Evolutionary conservation across 2,329 filamentous ascomycete species (phyloP).

Genomic region (Fusarium fujikuroi): DNA sequence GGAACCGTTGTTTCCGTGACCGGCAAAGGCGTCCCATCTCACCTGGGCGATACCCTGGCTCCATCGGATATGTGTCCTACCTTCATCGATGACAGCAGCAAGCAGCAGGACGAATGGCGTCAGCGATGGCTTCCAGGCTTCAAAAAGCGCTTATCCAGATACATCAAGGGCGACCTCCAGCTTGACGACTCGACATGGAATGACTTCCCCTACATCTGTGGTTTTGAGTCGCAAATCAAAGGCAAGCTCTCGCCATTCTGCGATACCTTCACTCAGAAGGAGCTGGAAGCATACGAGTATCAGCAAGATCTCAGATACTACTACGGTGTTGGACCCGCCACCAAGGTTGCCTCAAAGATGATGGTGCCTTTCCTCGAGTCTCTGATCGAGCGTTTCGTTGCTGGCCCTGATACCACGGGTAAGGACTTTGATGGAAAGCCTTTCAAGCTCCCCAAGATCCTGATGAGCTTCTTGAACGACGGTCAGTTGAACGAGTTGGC

Average conservation of each 20-base stretch:
- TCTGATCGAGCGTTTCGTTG: conserved; percentile 62
- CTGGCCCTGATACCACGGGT: conserved; percentile 62
- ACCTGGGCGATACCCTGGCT: conserved; percentile 69
- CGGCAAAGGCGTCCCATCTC: conserved; percentile 61
- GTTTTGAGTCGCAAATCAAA: conserved; percentile 75
- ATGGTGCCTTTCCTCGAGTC: conserved; percentile 70
- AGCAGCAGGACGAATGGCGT: conserved; percentile 60
- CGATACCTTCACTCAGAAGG: conserved; percentile 68
- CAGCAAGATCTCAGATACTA: conserved; percentile 75
- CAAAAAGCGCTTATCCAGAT: conserved; percentile 62
- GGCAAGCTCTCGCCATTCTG: conserved; percentile 72
- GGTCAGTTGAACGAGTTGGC: conserved; percentile 72
- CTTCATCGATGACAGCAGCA: conserved; percentile 65
- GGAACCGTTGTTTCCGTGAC: conserved; percentile 70
- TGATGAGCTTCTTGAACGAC: conserved; percentile 73
- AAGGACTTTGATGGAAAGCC: conserved; percentile 56
- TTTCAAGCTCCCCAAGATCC: conserved; percentile 65
- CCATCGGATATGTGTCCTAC: conserved; percentile 71
- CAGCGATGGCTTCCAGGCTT: conserved; percentile 63
- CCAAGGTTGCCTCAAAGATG: conserved; percentile 63
- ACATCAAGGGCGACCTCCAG: conserved; percentile 65
- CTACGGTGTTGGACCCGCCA: conserved; percentile 70
- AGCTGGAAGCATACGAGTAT: conserved; percentile 73
- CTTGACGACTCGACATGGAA: conserved; percentile 64
- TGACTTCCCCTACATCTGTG: conserved; percentile 75